phyloP scores from a whole-genome alignment of 2,329 filamentous ascomycete species.

The Bipolaris bicolor region DNA sequence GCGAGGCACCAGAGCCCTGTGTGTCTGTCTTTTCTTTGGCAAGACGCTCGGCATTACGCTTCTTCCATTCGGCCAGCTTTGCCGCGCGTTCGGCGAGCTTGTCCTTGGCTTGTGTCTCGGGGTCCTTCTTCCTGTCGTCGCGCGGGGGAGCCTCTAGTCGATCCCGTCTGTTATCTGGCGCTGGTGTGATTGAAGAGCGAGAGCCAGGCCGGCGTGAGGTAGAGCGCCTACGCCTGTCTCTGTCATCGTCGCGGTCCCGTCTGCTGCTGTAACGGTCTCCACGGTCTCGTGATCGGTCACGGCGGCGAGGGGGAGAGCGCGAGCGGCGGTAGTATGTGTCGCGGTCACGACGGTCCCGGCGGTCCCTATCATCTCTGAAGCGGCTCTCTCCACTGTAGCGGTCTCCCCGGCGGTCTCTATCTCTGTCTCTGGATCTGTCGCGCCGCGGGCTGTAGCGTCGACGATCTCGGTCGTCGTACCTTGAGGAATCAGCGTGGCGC shows the following conservation, averaged over 20 bases:
- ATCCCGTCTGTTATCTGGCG: slow-evolving; percentile 30
- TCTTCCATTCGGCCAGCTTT: slow-evolving; percentile 80
- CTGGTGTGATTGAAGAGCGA: slow-evolving; percentile 67
- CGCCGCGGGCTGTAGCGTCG: slow-evolving; percentile 47
- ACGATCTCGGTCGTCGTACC: slow-evolving; percentile 52
- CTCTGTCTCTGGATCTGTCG: slow-evolving; percentile 26
- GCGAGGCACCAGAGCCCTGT: slow-evolving; percentile 60
- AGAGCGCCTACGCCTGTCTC: slow-evolving; percentile 73
- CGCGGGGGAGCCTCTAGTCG: slow-evolving; percentile 51
- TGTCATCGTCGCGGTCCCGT: slow-evolving; percentile 64
- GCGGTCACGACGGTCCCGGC: slow-evolving; percentile 59
- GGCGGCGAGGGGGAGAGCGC: slow-evolving; percentile 13
- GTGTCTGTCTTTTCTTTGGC: slow-evolving; percentile 69
- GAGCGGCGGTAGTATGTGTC: slow-evolving; percentile 12
- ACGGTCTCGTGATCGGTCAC: slow-evolving; percentile 40
- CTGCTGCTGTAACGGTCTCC: slow-evolving; percentile 65
- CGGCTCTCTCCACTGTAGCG: slow-evolving; percentile 50
- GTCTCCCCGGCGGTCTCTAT: slow-evolving; percentile 47
- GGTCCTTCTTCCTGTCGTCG: slow-evolving; percentile 63
- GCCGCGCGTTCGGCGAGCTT: slow-evolving; percentile 34
- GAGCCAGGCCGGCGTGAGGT: slow-evolving; percentile 63
- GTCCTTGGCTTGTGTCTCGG: slow-evolving; percentile 32
- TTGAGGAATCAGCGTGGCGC: slow-evolving; percentile 76
- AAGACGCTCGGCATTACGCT: slow-evolving; percentile 58
- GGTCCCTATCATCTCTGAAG: slow-evolving; percentile 57